These are phyloP conservation scores for Penicillium cataractarum DNA, from an alignment of 495 filamentous ascomycete species.

Conservation along the genomic window DNA sequence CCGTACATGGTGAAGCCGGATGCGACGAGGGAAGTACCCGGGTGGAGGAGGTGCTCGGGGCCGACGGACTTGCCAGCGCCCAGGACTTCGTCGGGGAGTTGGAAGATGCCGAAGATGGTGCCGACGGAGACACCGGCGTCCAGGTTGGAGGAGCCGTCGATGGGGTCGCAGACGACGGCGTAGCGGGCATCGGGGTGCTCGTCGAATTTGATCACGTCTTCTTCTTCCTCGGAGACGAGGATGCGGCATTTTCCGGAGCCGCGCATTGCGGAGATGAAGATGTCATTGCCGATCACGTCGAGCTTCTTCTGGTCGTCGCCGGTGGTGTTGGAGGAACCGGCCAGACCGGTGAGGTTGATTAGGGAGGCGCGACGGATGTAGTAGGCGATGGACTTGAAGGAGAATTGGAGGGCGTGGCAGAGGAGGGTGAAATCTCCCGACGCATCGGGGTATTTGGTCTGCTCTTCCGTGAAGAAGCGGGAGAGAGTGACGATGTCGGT, in stretches of 20 bases:
- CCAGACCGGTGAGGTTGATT: conserved; percentile 93
- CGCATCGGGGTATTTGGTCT: conserved; percentile 88
- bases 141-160: conserved; percentile 96
- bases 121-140: conserved; percentile 98
- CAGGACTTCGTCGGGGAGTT: conserved; percentile 70
- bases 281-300: conserved; percentile 96
- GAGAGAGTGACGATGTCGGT: conserved; percentile 95
- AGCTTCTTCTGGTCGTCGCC: conserved; percentile 99
- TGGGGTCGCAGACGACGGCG: conserved; percentile 95
- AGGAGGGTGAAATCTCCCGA: conserved; percentile 99
- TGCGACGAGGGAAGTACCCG: conserved; percentile 89
- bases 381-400: conserved; percentile 99
- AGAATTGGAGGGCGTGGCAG: conserved; percentile 97
- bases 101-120: conserved; percentile 96
- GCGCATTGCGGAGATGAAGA: conserved; percentile 93
- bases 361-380: conserved; percentile 98
- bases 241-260: conserved; percentile 87
- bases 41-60: conserved; percentile 81
- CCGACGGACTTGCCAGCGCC: conserved; percentile 60
- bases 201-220: conserved; percentile 84
- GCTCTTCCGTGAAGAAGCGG: conserved; percentile 93
- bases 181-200: conserved; percentile 82
- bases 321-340: conserved; percentile 91
- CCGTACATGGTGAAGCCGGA: conserved; percentile 99
- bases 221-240: conserved; percentile 95